Base-by-base conservation (phyloP, 2,329 filamentous ascomycete genomes). In the Spiromastix sp. region DNA sequence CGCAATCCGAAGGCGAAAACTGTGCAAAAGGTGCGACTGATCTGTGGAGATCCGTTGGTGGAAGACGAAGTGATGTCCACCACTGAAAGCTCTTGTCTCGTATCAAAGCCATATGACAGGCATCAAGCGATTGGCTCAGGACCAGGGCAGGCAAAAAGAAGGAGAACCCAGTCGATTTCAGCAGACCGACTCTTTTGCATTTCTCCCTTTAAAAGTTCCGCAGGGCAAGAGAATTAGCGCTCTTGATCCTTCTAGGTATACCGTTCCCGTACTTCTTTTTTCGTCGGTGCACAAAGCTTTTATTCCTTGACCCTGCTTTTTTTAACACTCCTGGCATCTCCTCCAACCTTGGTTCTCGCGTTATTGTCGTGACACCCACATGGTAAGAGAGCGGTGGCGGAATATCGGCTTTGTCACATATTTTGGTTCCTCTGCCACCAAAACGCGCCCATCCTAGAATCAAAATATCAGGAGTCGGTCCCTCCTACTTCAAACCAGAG, bases 251-350 rank as follows among this genome's bases (percentile, higher is more conserved):
- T 20, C n/a, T 30, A 27, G 30, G 18, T 27, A 30, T 25, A 24
- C 25, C 27, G 34, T 25, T 36, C 20, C 34, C 30, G 34, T 36
- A 30, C 34, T n/a, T n/a, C n/a, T n/a, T n/a, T n/a, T n/a, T 27
- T 30, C 27, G 18, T 30, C 26, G 34, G 13, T 18, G 13, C 13
- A 30, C 13, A 21, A 30, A 36, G 27, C 26, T 30, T 36, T 36
- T 30, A n/a, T 29, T 24, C 27, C 27, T 30, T 36, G 34, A 30
- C 27, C 27, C 15, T 17, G 19, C 13, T n/a, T 20, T 19, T 8
- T 36, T 22, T 24, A n/a, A n/a, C n/a, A 15, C 20, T 20, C 29
- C 20, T 36, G 34, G 22, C 27, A 25, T 20, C 24, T 17, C 32
- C 27, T 36, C 34, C 13, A 30, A 15, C 34, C 13, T 7, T 18